Evolutionary conservation across 441 rosid species (phyloP), one percentile per base, ranked within the genome.

Genomic region (Gossypium lobatum): DNA sequence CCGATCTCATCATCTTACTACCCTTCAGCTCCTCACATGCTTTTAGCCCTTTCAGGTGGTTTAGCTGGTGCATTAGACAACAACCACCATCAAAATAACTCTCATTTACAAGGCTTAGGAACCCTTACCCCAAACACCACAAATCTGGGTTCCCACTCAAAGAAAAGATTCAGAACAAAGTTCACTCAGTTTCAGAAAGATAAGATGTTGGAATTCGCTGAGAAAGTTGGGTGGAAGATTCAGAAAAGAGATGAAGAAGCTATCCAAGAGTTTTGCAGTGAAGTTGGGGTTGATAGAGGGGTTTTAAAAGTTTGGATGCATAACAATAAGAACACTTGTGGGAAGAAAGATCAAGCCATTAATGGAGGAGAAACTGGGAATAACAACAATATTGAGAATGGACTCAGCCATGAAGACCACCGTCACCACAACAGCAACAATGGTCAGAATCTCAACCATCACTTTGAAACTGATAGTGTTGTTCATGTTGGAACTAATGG

Each of bases 251-350:
- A 85, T 48, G 98, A 92, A 7, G 93, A 89, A 6, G 8, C 77
- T 37, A 79, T 93, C 0, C 83, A 31, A 7, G 88, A 80, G 46
- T 88, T 95, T 42, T 95, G 99, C 79, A 72, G 73, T 25, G 89
- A 91, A 54, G 81, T 91, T 1, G 92, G 92, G 5, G 89, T 95
- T 10, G 92, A 93, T 28, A 89, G 73, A 71, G 82, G 76, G 0
- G 98, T 89, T 6, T 77, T 95, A 42, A 95, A 95, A 70, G 99
- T 95, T 0, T 93, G 98, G 99, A 95, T 95, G 97, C 99, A 95
- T 67, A 95, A 95, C 76, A 93, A 95, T 78, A 95, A 95, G 88
- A 88, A 77, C 77, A 83, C 89, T 26, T 79, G 87, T 2, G 88
- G 74, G 0, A 88, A 87, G 75, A 79, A 78, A 57, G 86, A 78